Conservation (phyloP, 371 early-diverging fungal genomes). For the Circinella minor region DNA sequence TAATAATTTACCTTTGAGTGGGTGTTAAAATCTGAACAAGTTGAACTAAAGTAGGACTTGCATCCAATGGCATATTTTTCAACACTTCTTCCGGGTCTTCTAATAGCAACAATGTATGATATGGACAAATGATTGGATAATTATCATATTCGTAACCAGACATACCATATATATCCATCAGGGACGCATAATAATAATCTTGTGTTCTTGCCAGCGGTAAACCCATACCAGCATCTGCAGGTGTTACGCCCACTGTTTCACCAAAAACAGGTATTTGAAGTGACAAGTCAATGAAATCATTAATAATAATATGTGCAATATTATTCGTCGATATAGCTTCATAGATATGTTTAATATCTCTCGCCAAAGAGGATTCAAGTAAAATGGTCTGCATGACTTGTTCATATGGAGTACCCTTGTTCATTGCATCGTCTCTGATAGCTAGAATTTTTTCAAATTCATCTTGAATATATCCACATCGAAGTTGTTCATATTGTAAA, state of each 20-base stretch:
- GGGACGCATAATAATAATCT: conserved; percentile 29
- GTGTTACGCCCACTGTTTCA: conserved; percentile 12
- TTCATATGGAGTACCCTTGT: conserved; percentile 50
- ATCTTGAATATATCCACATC: conserved; percentile 78
- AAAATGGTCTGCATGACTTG: conserved; percentile 47
- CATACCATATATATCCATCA: conserved; percentile 55
- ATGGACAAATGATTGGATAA: conserved; percentile 83
- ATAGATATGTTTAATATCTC: conserved; percentile 67
- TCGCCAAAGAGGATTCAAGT: conserved; percentile 54
- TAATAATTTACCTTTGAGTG: conserved; percentile 65
- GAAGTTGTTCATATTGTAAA: conserved; percentile 81
- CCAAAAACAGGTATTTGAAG: conserved; percentile 66
- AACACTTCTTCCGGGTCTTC: conserved; percentile 84
- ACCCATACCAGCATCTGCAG: conserved; percentile 3
- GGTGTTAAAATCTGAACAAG: conserved; percentile 91
- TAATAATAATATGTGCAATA: conserved; percentile 73
- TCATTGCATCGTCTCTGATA: conserved; percentile 60
- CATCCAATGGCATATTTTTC: conserved; percentile 78
- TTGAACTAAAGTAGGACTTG: conserved; percentile 83
- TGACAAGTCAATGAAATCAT: conserved; percentile 80
- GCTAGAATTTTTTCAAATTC: conserved; percentile 77
- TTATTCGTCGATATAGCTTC: conserved; percentile 56
- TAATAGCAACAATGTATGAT: conserved; percentile 84
- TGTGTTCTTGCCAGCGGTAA: conserved; percentile 18
- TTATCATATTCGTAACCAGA: conserved; percentile 64